Evolutionary conservation across 2,329 filamentous ascomycete species (phyloP), one percentile per base, ranked within the genome.

Genomic region (Ceratocystis albifundus): DNA sequence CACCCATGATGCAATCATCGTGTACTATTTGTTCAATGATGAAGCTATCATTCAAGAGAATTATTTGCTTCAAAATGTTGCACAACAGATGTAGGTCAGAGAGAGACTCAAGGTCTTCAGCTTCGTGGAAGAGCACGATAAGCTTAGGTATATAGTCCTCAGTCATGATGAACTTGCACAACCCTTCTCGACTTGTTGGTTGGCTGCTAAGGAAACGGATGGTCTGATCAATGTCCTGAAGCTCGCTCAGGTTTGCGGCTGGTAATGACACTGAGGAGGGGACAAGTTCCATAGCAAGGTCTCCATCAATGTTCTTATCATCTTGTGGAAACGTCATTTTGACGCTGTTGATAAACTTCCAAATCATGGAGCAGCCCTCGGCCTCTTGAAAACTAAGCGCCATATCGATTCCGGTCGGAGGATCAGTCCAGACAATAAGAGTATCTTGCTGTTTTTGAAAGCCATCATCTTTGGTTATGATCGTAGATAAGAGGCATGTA

Each of bases 381-480:
- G 92, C 88, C 78, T 99, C 94, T 76, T 99, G 94, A 73, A 99
- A 99, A 74, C 92, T 96, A 69, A 99, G 82, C 55, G 94, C 94
- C 94, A 99, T 97, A 74, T 99, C 94, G 66, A 92, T 86, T 67
- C 88, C 88, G 77, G 87, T 94, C 68, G 74, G 77, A 3, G 86
- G 84, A 74, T 97, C 94, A 48, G 93, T 96, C 94, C 94, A 99
- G 69, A 99, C 92, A 69, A 99, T 97, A 69, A 99, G 84, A 2
- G 94, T 99, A 75, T 97, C 93, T 87, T 97, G 93, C 76, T 99
- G 94, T 77, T 96, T 96, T 77, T 97, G 92, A 74, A 97, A 97
- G 68, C 89, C 89, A 83, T 97, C 93, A 73, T 96, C 92, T 75
- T 91, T 96, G 69, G 86, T 85, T 70, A 99, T 95, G 73, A 84